A percentile compares a stretch with the other conserved stretches of the same genome.
Conservation (phyloP, 2,329 filamentous ascomycete species). For the Fusarium penzigii region DNA sequence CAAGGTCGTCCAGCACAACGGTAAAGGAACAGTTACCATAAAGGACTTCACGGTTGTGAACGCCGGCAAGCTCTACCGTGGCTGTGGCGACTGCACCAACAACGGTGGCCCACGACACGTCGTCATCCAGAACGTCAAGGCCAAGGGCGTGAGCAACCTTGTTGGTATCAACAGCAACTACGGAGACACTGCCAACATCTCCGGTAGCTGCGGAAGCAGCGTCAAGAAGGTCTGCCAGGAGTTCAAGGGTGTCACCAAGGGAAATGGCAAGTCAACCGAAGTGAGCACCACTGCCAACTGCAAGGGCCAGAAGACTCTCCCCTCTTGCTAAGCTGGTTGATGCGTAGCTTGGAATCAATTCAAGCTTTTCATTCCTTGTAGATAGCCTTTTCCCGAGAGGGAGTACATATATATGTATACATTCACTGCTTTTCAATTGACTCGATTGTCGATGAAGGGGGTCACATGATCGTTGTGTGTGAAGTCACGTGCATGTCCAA, state of each 20-base stretch:
- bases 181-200: slow-evolving; percentile 20
- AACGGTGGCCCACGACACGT: slow-evolving; percentile 27
- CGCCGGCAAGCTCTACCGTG: slow-evolving; percentile 27
- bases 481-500: too few species aligned
- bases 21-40: slow-evolving; percentile 23
- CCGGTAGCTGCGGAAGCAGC: slow-evolving; percentile 18
- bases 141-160: slow-evolving; percentile 1
- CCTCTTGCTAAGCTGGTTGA: slow-evolving; percentile 3
- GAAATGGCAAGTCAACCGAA: slow-evolving; percentile 2
- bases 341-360: too few species aligned
- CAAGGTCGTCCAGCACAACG: slow-evolving; percentile 28
- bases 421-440: too few species aligned
- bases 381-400: too few species aligned
- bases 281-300: slow-evolving; percentile 5
- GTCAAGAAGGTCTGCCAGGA: slow-evolving; percentile 27
- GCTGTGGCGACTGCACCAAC: slow-evolving; percentile 29
- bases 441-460: too few species aligned
- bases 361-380: too few species aligned
- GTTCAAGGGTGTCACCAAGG: slow-evolving; percentile 16
- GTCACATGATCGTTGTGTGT: too few species aligned
- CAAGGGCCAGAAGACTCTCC: slow-evolving; percentile 7
- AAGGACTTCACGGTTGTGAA: slow-evolving; percentile 26
- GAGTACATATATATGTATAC: too few species aligned
- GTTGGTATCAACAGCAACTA: slow-evolving; percentile 31
- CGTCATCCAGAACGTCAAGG: slow-evolving; percentile 25